Evolutionary conservation across 2,329 filamentous ascomycete species (phyloP).

Genomic region (Colletotrichum melonis): DNA sequence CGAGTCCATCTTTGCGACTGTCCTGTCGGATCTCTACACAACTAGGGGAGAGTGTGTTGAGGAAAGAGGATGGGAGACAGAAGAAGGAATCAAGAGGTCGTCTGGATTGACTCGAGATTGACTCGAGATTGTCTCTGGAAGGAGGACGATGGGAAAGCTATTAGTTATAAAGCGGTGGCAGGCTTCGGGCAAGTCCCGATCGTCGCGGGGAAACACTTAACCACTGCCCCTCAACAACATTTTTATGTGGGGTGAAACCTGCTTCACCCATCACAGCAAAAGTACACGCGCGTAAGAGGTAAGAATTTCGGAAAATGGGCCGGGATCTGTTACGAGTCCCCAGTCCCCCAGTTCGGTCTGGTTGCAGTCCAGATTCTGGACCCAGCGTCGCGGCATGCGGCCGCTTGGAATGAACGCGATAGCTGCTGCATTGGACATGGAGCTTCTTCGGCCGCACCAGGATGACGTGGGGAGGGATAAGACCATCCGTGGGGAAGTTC

Average conservation of each 20-base stretch:
- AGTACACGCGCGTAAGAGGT: slow-evolving; percentile 8
- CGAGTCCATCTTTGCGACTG: slow-evolving; percentile 26
- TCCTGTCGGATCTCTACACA: slow-evolving; percentile 24
- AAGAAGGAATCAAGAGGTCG: slow-evolving; percentile 4
- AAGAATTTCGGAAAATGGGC: slow-evolving; percentile 11
- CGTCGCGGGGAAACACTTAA: slow-evolving; percentile 14
- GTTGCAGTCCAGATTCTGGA: background rate
- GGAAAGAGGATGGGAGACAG: background rate
- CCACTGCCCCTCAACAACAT: slow-evolving; percentile 19
- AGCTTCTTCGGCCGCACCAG: slow-evolving; percentile 32
- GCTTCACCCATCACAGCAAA: slow-evolving; percentile 8
- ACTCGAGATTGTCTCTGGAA: background rate
- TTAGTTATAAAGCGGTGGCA: slow-evolving; percentile 19
- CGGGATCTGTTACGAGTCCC: slow-evolving; percentile 2
- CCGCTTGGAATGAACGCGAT: background rate
- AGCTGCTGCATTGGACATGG: slow-evolving; percentile 16
- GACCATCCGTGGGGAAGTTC: slow-evolving; percentile 8
- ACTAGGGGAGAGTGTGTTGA: background rate
- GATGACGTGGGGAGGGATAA: slow-evolving; percentile 26
- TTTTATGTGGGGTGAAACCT: slow-evolving; percentile 28
- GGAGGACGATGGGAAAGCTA: background rate
- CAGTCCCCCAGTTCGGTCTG: background rate
- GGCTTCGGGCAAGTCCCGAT: slow-evolving; percentile 31
- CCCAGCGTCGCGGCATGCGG: background rate
- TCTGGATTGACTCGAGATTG: slow-evolving; percentile 25